These are phyloP conservation scores for Penicillium cataractarum DNA, from an alignment of 495 filamentous ascomycete species.

Conservation along the genomic window DNA sequence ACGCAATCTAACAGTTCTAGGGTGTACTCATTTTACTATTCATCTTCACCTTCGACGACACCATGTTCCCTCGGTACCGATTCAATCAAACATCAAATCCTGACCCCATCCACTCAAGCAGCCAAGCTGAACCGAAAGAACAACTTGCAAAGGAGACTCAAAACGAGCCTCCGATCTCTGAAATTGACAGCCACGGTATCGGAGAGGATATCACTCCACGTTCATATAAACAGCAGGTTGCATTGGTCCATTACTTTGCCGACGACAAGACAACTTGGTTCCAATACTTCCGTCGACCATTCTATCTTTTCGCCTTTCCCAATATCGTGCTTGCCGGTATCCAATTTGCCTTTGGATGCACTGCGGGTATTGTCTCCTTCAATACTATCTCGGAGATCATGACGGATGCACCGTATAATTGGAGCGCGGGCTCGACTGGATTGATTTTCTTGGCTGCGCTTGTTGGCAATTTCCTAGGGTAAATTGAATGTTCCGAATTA, in stretches of 20 bases:
- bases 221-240: conserved; percentile 27
- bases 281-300: conserved; percentile 41
- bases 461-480: conserved; percentile 37
- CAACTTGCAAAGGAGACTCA: conserved; percentile 13
- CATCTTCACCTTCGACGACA: conserved; percentile 41
- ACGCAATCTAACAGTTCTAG: conserved; percentile 10
- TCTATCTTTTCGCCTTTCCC: conserved; percentile 40
- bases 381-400: conserved; percentile 43
- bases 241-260: conserved; percentile 28
- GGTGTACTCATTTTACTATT: conserved; percentile 34
- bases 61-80: conserved; percentile 38
- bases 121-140: conserved; percentile 1
- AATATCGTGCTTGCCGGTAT: conserved; percentile 39
- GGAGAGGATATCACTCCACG: conserved; percentile 28
- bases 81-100: conserved; percentile 17
- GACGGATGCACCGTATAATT: conserved; percentile 38
- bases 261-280: conserved; percentile 38
- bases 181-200: conserved; percentile 10
- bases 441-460: conserved; percentile 35
- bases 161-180: conserved; percentile 14
- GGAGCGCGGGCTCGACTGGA: conserved; percentile 32
- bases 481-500: neutral
- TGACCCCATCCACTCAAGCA: neutral
- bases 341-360: conserved; percentile 38
- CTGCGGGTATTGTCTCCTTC: conserved; percentile 40